A percentile compares a stretch with the other conserved stretches of the same genome.
These are phyloP conservation scores for Combretum micranthum DNA, from an alignment of 345 rosid species.

Conservation along the genomic window DNA sequence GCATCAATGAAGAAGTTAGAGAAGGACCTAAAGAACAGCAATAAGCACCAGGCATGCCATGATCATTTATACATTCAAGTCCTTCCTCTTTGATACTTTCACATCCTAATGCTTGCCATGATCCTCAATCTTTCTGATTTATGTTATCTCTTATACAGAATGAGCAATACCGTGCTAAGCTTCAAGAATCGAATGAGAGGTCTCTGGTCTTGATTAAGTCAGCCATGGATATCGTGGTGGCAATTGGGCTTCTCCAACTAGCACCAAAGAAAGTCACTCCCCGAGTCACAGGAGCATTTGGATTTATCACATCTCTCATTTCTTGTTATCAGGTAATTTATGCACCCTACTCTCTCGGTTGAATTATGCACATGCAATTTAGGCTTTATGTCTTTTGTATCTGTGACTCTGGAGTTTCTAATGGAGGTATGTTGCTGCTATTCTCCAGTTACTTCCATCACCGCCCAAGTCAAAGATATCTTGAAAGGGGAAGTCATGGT, in stretches of 20 bases:
- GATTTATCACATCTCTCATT: slow-evolving; percentile 74
- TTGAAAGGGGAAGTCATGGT: slow-evolving; percentile 19
- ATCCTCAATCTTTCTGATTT: neutral
- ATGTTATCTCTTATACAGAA: slow-evolving; percentile 31
- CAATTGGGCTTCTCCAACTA: slow-evolving; percentile 80
- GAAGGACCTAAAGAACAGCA: slow-evolving; percentile 59
- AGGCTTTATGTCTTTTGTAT: neutral
- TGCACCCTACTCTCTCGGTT: neutral
- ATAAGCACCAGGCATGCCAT: slow-evolving; percentile 50
- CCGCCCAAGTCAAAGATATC: slow-evolving; percentile 49
- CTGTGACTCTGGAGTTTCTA: neutral
- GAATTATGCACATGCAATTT: too few species aligned
- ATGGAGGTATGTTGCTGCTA: neutral
- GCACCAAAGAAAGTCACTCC: slow-evolving; percentile 81
- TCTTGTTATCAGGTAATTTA: slow-evolving; percentile 86
- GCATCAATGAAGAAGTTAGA: slow-evolving; percentile 71
- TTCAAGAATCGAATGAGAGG: slow-evolving; percentile 76
- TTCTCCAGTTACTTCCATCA: slow-evolving; percentile 62
- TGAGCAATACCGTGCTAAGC: slow-evolving; percentile 64
- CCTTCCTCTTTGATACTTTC: neutral
- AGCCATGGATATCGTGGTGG: slow-evolving; percentile 80
- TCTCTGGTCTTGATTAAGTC: slow-evolving; percentile 76
- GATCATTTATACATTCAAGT: neutral
- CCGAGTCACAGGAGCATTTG: slow-evolving; percentile 86
- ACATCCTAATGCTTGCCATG: neutral